Base-by-base conservation (phyloP, 352 stramenopile genomes). In the Blastocystis sp. region DNA sequence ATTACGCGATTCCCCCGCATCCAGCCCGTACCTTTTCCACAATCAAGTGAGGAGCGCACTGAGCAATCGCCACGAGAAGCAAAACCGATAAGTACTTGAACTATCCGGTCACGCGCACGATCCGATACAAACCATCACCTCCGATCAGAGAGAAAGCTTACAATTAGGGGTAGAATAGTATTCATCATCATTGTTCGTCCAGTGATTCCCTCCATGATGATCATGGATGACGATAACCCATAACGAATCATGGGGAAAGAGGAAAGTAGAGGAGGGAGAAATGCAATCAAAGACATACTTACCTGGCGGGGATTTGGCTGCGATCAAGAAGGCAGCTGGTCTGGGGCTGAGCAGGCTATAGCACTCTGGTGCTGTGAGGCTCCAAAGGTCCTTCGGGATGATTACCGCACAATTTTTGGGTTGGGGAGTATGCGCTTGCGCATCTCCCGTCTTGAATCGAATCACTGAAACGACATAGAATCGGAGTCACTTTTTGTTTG, bases 371-470 rank as follows among this genome's bases (percentile, higher is more conserved):
- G 67, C 39, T 78, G 67, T 78, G 67, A 78, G 39, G 50, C 60
- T 78, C 67, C 67, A 78, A 78, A 60, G 67, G 67, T 45, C 37
- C 35, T 35, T 55, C 26, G 37, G 67, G 67, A 45, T 78, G n/a
- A 78, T 60, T 78, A 78, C 67, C 67, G 67, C 67, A 78, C 29
- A 78, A 78, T 78, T 78, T 78, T 78, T 78, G 67, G 67, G 29
- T 78, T 55, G 39, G 67, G 67, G 67, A 78, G 67, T 78, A 33
- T 78, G 67, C 67, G 67, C 67, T 78, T 78, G 67, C 67, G 67
- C 67, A 78, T 78, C 67, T 78, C 67, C 67, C n/a, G 26, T 31
- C 29, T 21, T 78, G 24, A 51, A 74, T 45, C 24, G 37, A 67
- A 67, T 67, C 9, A 12, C 31, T 62, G 55, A 67, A 21, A 24